Conservation (phyloP, 1,284 basidiomycete species). For the Cryptococcus hybrid region DNA sequence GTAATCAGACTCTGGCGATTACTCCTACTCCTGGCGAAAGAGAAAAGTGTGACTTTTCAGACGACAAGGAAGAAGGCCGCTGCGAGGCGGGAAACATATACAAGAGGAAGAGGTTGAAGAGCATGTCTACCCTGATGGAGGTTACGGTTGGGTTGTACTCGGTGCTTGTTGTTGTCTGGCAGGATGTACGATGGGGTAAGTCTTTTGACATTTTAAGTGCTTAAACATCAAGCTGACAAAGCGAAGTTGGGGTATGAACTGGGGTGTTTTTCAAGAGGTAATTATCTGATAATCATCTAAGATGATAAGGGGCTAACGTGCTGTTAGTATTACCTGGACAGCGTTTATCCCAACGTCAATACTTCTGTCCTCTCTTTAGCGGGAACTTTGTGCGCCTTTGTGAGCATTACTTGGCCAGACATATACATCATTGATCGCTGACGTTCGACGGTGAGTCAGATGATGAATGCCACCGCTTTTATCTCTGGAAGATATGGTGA, state of each 20-base stretch:
- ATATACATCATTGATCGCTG: background rate
- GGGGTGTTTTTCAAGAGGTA: constrained; percentile 34
- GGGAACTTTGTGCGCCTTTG: constrained; percentile 20
- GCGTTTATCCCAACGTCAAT: constrained; percentile 12
- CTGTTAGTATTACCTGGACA: constrained; percentile 25
- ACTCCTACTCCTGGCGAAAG: background rate
- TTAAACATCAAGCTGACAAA: background rate
- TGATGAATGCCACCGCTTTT: constrained; percentile 19
- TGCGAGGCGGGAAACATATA: background rate
- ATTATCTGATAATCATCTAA: background rate
- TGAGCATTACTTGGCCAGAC: constrained; percentile 8
- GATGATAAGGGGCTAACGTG: background rate
- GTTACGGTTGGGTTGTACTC: constrained; percentile 43
- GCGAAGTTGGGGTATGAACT: constrained; percentile 32
- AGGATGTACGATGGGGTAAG: constrained; percentile 27
- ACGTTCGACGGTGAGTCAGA: constrained; percentile 2
- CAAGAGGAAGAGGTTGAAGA: constrained; percentile 5
- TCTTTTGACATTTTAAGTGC: background rate
- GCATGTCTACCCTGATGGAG: constrained; percentile 32
- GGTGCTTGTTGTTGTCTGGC: constrained; percentile 26
- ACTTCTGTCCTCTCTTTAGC: constrained; percentile 23
- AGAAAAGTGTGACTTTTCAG: background rate
- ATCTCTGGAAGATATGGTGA: constrained; percentile 27
- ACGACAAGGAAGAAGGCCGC: background rate
- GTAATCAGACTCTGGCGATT: background rate